Conservation (phyloP, 164 flowering plant species). For the Dillenia suffruticosa region DNA sequence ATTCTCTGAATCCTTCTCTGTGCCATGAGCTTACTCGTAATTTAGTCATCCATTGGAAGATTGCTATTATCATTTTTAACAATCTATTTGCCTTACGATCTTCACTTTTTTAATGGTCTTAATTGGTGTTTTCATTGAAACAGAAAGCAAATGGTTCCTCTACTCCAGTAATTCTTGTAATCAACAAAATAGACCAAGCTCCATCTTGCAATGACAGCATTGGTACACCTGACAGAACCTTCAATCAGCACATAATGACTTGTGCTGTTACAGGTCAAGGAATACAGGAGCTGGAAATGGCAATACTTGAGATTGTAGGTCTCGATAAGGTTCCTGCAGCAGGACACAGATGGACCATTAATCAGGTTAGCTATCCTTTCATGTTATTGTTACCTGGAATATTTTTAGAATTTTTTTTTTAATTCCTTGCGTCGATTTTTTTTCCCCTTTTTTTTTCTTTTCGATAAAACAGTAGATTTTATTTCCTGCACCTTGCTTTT, state of each 20-base stretch:
- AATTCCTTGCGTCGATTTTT: background rate
- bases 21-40: too few relatives aligned
- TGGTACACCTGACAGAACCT: constrained; percentile 19
- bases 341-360: constrained; percentile 84
- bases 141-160: constrained; percentile 47
- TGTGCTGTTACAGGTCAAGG: constrained; percentile 89
- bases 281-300: constrained; percentile 60
- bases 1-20: background rate
- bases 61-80: background rate
- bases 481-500: too few relatives aligned
- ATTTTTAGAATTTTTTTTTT: too few relatives aligned
- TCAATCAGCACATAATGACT: constrained; percentile 57
- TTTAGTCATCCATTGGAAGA: background rate
- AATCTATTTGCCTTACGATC: too few relatives aligned
- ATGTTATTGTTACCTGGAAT: background rate
- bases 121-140: constrained; percentile 7
- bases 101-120: background rate
- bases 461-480: background rate
- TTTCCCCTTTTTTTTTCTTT: background rate
- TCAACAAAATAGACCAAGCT: constrained; percentile 83
- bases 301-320: constrained; percentile 65
- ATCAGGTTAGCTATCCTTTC: constrained; percentile 56
- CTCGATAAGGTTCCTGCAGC: constrained; percentile 59
- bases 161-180: constrained; percentile 67
- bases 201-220: constrained; percentile 33